Base-by-base conservation (phyloP, 2,329 filamentous ascomycete genomes). In the Clonostachys solani region DNA sequence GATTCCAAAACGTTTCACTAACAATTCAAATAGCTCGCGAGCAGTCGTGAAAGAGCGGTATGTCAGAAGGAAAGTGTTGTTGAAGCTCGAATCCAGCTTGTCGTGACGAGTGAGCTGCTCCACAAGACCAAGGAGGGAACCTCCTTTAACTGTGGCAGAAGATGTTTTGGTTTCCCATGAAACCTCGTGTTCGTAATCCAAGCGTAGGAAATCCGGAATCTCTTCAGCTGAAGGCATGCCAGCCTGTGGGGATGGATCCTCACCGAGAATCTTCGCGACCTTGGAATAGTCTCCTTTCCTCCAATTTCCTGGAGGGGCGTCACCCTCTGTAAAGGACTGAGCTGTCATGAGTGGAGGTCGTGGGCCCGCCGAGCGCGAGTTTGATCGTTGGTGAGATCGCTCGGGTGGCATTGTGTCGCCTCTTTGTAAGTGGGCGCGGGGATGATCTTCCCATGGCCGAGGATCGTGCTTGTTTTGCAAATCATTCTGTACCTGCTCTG, bases 81-180 rank as follows among this genome's bases (percentile, higher is more conserved):
- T 97, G 71, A 97, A 97, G 52, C 81, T 92, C 4, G 92, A 90
- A 61, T 97, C 94, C 13, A 96, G 80, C 60, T 95, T 94, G 69
- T 99, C 94, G 61, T 99, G 94, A 43, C 94, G 83, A 15, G 94
- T 99, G 41, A 99, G 78, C 61, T 97, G 92, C 66, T 97, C 94
- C 6, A 96, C 94, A 48, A 99, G 74, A 5, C 89, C 94, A 33
- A 89, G 78, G 17, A 99, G 71, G 1, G 92, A 95, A 42, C 94
- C 94, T 54, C 92, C 94, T 64, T 92, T 94, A 49, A 99, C 79
- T 33, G 85, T 79, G 19, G 87, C 84, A 3, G 84, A 81, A 33
- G 83, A 78, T n/a, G 75, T 71, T 67, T 96, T 97, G 49, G 77
- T 78, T 61, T 97, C 94, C 72, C 92, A 96, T 3, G 89, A 87